Evolutionary conservation across 176 grass and related monocot genomes (phyloP).

Genomic region (Otatea glauca): DNA sequence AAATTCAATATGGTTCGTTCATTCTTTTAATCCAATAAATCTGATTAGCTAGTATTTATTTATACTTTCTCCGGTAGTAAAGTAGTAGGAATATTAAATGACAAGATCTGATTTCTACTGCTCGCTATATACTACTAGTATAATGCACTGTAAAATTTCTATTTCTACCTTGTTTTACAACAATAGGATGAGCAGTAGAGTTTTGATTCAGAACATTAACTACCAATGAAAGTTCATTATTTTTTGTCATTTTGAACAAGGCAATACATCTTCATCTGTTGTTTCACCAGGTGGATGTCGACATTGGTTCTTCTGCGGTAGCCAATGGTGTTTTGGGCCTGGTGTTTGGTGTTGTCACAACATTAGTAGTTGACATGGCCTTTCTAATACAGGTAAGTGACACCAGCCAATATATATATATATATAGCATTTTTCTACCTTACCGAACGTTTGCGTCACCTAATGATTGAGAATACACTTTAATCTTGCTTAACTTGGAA

Average conservation of each 20-base stretch:
- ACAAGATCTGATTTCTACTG: no score
- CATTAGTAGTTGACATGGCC: conserved; percentile 91
- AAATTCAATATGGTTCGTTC: no score
- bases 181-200: background rate
- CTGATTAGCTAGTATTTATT: no score
- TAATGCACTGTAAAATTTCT: no score
- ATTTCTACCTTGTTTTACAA: no score
- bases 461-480: background rate
- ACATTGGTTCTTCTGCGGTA: conserved; percentile 91
- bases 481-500: background rate
- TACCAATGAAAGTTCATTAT: background rate
- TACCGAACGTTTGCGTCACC: background rate
- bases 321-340: conserved; percentile 93
- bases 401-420: background rate
- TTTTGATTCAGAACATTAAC: conserved; percentile 30
- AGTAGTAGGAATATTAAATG: no score
- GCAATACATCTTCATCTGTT: background rate
- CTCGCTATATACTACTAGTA: no score
- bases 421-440: background rate
- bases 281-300: conserved; percentile 74
- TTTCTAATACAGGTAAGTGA: conserved; percentile 85
- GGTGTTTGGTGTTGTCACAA: conserved; percentile 82
- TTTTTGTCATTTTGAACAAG: background rate
- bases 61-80: no score
- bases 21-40: no score